A percentile compares a stretch with the other conserved stretches of the same genome.
Evolutionary conservation across 306 rosid genomes (phyloP).

Genomic region (Coriaria nepalensis): DNA sequence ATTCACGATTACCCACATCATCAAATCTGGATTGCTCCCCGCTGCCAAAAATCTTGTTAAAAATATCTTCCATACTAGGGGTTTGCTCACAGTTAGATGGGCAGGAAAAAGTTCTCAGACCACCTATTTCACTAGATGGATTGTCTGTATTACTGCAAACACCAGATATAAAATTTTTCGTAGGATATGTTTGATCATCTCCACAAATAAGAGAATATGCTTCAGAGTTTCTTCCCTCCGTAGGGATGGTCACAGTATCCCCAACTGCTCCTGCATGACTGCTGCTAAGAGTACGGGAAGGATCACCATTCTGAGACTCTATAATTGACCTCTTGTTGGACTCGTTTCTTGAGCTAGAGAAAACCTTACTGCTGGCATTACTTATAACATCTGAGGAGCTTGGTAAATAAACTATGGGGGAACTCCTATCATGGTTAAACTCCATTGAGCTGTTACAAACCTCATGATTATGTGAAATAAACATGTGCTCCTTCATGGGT

Average conservation of each 20-base stretch:
- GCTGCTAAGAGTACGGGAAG: slow-evolving; percentile 19
- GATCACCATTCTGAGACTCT: slow-evolving; percentile 24
- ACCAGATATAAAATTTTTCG: slow-evolving; percentile 9
- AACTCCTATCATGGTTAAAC: slow-evolving; percentile 6
- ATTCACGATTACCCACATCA: slow-evolving; percentile 3
- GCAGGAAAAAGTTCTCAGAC: slow-evolving; percentile 6
- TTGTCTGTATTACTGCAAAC: slow-evolving; percentile 6
- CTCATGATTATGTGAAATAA: slow-evolving; percentile 2
- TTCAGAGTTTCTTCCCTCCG: slow-evolving; percentile 9
- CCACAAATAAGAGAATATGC: slow-evolving; percentile 12
- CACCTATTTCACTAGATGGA: slow-evolving; percentile 16
- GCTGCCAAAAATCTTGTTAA: not conserved
- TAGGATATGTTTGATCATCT: slow-evolving; percentile 6
- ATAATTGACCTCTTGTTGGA: slow-evolving; percentile 24
- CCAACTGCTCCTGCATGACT: slow-evolving; percentile 15
- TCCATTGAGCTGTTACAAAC: slow-evolving; percentile 7
- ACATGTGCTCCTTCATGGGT: slow-evolving; percentile 12
- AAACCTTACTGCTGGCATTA: not conserved
- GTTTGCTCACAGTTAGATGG: slow-evolving; percentile 13
- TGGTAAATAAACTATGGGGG: slow-evolving; percentile 13
- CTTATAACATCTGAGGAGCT: not conserved
- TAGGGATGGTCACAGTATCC: slow-evolving; percentile 13
- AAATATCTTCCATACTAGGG: slow-evolving; percentile 7
- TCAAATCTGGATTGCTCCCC: slow-evolving; percentile 10
- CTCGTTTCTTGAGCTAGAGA: slow-evolving; percentile 21